Conservation (phyloP, 2,329 filamentous ascomycete species). For the Aspergillus cejpii region DNA sequence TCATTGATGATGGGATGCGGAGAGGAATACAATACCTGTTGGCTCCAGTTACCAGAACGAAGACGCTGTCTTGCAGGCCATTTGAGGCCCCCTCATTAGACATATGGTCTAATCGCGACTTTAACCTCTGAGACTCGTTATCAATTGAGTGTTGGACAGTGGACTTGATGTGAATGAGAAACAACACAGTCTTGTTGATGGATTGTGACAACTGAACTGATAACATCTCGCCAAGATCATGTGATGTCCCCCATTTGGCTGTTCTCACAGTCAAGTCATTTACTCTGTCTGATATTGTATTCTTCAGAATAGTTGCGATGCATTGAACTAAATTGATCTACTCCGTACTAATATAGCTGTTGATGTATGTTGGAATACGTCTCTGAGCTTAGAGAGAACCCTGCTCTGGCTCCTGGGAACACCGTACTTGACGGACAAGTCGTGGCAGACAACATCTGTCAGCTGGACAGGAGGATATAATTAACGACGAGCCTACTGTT, state of each 20-base stretch:
- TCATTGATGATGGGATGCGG: background rate
- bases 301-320: too few relatives aligned
- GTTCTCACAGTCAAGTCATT: too few relatives aligned
- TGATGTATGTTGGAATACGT: too few relatives aligned
- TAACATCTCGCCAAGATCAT: background rate
- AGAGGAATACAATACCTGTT: constrained; percentile 61
- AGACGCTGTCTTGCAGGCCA: constrained; percentile 21
- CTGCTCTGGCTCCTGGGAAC: background rate
- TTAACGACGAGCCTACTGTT: too few relatives aligned
- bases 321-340: too few relatives aligned
- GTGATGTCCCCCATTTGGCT: background rate
- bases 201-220: background rate
- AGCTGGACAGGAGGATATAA: background rate
- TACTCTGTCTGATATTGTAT: too few relatives aligned
- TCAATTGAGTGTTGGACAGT: background rate
- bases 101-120: constrained; percentile 10
- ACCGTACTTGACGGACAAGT: background rate
- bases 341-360: too few relatives aligned
- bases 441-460: background rate
- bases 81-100: constrained; percentile 4
- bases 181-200: background rate
- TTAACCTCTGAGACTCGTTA: background rate
- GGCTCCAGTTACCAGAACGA: constrained; percentile 71
- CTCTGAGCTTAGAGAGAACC: too few relatives aligned
- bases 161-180: background rate